Conservation (phyloP, 129 eudicot genomes). For the Arctium lappa region DNA sequence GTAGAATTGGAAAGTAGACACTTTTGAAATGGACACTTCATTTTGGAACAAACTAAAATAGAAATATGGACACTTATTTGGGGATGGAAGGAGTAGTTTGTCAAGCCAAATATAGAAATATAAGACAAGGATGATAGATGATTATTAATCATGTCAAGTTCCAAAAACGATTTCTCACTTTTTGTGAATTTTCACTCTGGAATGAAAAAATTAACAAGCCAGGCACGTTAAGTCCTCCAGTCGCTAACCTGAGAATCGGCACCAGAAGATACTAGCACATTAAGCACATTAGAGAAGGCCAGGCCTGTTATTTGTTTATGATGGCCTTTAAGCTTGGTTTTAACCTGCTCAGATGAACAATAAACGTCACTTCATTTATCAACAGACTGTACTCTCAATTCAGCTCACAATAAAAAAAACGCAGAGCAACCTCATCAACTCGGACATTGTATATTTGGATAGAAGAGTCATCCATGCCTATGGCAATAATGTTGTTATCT, state of each 20-base stretch:
- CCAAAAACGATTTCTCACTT: not conserved
- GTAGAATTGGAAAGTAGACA: not conserved
- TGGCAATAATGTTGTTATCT: conserved; percentile 80
- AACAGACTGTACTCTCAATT: not conserved
- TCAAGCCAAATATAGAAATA: too few relatives aligned
- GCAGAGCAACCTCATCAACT: conserved; percentile 59
- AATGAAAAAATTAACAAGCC: not conserved
- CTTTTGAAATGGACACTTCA: not conserved
- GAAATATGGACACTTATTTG: not conserved
- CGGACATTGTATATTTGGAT: conserved; percentile 84
- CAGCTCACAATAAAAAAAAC: not conserved
- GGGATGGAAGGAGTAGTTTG: not conserved
- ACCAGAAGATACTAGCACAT: conserved; percentile 77
- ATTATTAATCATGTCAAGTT: too few relatives aligned
- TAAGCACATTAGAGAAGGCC: conserved; percentile 66
- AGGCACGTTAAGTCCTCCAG: not conserved
- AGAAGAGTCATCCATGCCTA: conserved; percentile 85
- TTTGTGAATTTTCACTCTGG: not conserved
- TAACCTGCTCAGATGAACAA: conserved; percentile 47
- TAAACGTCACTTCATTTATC: not conserved
- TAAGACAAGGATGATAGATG: too few relatives aligned
- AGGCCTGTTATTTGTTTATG: conserved; percentile 76
- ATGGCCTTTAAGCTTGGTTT: conserved; percentile 77
- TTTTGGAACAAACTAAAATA: not conserved
- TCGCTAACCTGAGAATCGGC: conserved; percentile 80